Evolutionary conservation across 495 filamentous ascomycete species (phyloP).

Genomic region (Stereocaulon alpinum): DNA sequence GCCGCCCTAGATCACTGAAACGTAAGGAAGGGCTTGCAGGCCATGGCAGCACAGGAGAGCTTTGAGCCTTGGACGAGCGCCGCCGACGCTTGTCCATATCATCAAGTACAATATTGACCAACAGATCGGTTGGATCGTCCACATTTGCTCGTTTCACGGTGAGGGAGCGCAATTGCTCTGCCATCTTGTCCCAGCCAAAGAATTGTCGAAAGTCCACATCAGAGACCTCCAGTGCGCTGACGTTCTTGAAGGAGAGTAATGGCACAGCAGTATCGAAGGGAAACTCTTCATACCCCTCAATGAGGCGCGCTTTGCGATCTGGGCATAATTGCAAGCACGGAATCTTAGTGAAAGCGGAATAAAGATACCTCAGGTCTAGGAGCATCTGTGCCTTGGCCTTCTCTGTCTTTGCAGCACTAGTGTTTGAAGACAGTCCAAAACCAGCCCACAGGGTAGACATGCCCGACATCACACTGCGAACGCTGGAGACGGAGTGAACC

Average conservation of each 20-base stretch:
- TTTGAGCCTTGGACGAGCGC: constrained; percentile 73
- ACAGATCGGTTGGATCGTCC: constrained; percentile 80
- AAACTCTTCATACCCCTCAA: constrained; percentile 92
- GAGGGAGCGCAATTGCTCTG: constrained; percentile 82
- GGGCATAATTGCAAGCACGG: constrained; percentile 80
- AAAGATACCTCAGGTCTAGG: constrained; percentile 86
- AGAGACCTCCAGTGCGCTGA: constrained; percentile 83
- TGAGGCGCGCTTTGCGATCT: constrained; percentile 78
- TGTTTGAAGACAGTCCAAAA: constrained; percentile 67
- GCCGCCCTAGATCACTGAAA: constrained; percentile 45
- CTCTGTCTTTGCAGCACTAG: constrained; percentile 67
- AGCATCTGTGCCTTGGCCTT: constrained; percentile 76
- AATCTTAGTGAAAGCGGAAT: constrained; percentile 97
- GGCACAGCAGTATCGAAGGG: constrained; percentile 98
- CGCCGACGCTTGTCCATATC: constrained; percentile 87
- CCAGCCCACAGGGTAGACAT: constrained; percentile 89
- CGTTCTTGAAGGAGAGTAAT: constrained; percentile 88
- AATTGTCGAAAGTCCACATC: constrained; percentile 95
- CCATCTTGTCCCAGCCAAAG: constrained; percentile 88
- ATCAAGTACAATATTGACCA: constrained; percentile 88
- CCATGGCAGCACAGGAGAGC: constrained; percentile 58
- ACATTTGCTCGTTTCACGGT: constrained; percentile 79
- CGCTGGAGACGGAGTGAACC: constrained; percentile 89
- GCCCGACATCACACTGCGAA: constrained; percentile 92
- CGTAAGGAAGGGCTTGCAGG: constrained; percentile 48